phyloP scores from a whole-genome alignment of 1,139 yeast genomes.

The Yamadazyma atmosphaerica region DNA sequence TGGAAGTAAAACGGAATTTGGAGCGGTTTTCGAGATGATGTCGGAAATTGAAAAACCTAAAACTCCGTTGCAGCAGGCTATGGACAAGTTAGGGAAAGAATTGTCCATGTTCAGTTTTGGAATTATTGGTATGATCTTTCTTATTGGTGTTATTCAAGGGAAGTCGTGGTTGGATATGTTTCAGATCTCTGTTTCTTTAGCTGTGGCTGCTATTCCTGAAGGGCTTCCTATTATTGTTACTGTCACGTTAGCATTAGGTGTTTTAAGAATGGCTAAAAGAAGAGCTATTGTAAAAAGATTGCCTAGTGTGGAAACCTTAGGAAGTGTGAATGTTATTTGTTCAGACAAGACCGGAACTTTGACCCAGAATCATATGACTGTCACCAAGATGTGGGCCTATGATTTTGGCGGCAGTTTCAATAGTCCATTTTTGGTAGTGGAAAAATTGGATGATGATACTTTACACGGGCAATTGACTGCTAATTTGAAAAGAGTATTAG shows the following conservation, averaged over 20 bases:
- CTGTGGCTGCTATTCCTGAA: conserved; percentile 98
- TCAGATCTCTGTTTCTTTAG: conserved; percentile 91
- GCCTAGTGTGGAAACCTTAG: conserved; percentile 94
- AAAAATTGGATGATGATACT: conserved; percentile 40
- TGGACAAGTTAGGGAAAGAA: conserved; percentile 93
- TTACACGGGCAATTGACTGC: conserved; percentile 48
- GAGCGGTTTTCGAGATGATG: conserved; percentile 91
- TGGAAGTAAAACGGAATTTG: conserved; percentile 85
- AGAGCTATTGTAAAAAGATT: conserved; percentile 90
- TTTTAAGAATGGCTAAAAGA: conserved; percentile 89
- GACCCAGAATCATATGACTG: conserved; percentile 93
- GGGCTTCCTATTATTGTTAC: conserved; percentile 96
- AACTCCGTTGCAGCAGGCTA: conserved; percentile 90
- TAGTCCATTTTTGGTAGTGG: conserved; percentile 49
- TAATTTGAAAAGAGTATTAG: conserved; percentile 57
- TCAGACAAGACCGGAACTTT: conserved; percentile 95
- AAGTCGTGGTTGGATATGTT: conserved; percentile 96
- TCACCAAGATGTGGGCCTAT: conserved; percentile 79
- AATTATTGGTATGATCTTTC: conserved; percentile 82
- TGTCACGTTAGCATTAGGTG: conserved; percentile 93
- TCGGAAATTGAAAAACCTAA: conserved; percentile 90
- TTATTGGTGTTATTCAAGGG: conserved; percentile 86
- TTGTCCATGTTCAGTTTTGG: conserved; percentile 78
- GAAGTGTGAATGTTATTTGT: conserved; percentile 93
- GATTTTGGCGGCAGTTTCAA: conserved; percentile 61